These are phyloP conservation scores for Boletus rubropictus DNA, from an alignment of 768 basidiomycete genomes.

Conservation along the genomic window DNA sequence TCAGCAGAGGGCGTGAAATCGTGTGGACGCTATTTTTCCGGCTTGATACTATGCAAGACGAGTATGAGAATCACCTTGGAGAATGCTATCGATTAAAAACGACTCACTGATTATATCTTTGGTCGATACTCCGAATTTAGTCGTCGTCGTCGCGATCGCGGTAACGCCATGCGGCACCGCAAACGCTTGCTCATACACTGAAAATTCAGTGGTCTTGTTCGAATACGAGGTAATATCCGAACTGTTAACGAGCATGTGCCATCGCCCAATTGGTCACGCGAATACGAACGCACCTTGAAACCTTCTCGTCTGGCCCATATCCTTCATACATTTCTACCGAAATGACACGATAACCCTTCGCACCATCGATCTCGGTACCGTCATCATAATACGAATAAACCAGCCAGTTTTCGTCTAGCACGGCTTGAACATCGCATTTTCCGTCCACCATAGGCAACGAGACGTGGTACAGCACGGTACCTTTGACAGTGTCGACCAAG, in stretches of 20 bases:
- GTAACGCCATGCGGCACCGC: conserved; percentile 64
- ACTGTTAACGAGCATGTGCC: conserved; percentile 31
- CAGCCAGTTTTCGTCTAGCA: conserved; percentile 86
- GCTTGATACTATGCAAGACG: conserved; percentile 59
- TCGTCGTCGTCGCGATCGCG: conserved; percentile 68
- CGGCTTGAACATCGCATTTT: conserved; percentile 61
- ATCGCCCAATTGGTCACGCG: too few relatives aligned
- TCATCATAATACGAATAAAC: conserved; percentile 82
- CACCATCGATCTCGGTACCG: conserved; percentile 39
- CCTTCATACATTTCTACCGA: conserved; percentile 91
- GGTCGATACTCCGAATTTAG: conserved; percentile 81
- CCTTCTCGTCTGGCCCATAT: conserved; percentile 57
- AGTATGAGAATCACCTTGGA: background rate
- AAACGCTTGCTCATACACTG: conserved; percentile 64
- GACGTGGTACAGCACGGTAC: conserved; percentile 65
- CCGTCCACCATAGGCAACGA: conserved; percentile 42
- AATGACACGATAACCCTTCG: conserved; percentile 69
- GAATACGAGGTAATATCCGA: conserved; percentile 53
- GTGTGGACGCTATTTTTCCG: conserved; percentile 67
- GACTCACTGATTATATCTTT: conserved; percentile 83
- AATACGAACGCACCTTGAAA: conserved; percentile 52
- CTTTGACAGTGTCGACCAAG: conserved; percentile 75
- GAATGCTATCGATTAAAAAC: background rate
- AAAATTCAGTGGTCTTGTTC: conserved; percentile 46
- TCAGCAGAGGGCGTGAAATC: conserved; percentile 65